Conservation (phyloP, 768 basidiomycete genomes). For the Daedaleopsis nitida region DNA sequence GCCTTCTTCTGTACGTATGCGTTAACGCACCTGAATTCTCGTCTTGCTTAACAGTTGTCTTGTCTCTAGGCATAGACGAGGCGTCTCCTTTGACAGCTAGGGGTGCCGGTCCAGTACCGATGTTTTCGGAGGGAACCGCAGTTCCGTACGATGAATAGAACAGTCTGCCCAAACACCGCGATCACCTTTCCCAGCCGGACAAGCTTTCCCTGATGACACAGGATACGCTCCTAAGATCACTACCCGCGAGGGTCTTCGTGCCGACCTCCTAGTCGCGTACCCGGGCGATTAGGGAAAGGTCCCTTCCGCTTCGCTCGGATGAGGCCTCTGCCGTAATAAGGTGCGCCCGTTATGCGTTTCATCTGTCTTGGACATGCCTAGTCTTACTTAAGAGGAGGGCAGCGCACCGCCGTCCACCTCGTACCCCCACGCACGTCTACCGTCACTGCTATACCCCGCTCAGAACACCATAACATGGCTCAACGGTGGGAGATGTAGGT, state of each 20-base stretch:
- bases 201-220: too few relatives aligned
- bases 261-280: background rate
- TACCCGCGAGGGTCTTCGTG: background rate
- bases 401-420: too few relatives aligned
- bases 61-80: background rate
- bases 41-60: background rate
- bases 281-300: background rate
- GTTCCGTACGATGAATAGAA: background rate
- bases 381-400: too few relatives aligned
- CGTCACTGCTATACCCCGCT: background rate
- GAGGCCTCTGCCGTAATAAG: background rate
- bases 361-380: background rate
- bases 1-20: background rate
- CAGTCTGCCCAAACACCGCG: background rate
- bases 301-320: background rate
- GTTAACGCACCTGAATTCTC: background rate
- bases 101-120: background rate
- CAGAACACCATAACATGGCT: background rate
- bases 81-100: background rate
- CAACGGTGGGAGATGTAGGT: conserved; percentile 1
- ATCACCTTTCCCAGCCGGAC: too few relatives aligned
- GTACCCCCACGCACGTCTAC: too few relatives aligned
- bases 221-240: background rate
- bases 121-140: background rate
- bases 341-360: background rate